Base-by-base conservation (phyloP, 2,329 filamentous ascomycete species). In the Nothophaeocryptopus gaeumannii region DNA sequence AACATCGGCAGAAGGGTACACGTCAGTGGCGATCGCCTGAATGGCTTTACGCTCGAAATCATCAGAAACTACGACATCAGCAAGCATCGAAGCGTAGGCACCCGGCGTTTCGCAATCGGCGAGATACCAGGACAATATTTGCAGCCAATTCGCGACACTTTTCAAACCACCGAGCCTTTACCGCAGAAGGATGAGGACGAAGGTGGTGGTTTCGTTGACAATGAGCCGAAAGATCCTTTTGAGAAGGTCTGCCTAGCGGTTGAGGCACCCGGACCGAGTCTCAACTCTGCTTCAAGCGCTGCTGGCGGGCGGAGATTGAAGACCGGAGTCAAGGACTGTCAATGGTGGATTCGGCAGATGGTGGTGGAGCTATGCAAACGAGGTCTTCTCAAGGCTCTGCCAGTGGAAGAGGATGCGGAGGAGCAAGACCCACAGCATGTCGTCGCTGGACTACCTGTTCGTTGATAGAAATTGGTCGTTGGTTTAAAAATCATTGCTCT, bases 321-420 rank as follows among this genome's bases (percentile, higher is more conserved):
- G 32, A 14, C 33, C 3, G 55, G 56, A 40, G 50, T 56, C 9
- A 42, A 43, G 33, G 50, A 58, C 32, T 58, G 53, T 20, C 55
- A 58, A 38, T 58, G 55, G 50, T 58, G 53, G 55, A 38, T 58
- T 5, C 33, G 32, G 29, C 36, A 56, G 30, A 50, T 56, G 10
- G 44, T 56, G 7, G 12, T 31, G 9, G 39, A 8, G 14, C 29
- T 54, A 40, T 35, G 29, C n/a, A 32, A 33, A n/a, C 13, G 15
- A 35, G 41, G 41, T 20, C 13, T 44, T 13, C 14, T 44, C 20
- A 26, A 26, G 20, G 20, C 20, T 26, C 20, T 26, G 7, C 20
- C 20, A 26, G 20, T 26, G 20, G 20, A 26, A 26, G 20, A 26
- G 7, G 20, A 26, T 26, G 20, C 3, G 20, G 20, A 26, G 20